Conservation (phyloP, 768 basidiomycete genomes). For the Floccularia luteovirens region DNA sequence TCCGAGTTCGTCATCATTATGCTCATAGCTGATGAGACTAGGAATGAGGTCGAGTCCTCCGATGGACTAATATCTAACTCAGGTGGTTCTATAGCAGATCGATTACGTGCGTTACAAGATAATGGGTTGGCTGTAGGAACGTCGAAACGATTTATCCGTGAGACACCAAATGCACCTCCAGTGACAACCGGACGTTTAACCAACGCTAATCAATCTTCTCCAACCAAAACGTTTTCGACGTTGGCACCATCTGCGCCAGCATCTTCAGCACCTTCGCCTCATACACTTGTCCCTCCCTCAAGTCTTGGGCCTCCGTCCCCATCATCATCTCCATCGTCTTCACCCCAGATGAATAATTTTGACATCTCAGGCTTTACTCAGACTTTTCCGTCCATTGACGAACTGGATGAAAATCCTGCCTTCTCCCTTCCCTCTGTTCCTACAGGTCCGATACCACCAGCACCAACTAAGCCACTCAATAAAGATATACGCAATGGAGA, state of each 20-base stretch:
- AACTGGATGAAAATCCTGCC: slow-evolving; percentile 51
- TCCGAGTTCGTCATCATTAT: slow-evolving; percentile 7
- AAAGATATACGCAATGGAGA: slow-evolving; percentile 15
- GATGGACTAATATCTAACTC: slow-evolving; percentile 34
- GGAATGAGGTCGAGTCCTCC: slow-evolving; percentile 9
- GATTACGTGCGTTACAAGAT: slow-evolving; percentile 67
- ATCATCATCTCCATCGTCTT: slow-evolving; percentile 60
- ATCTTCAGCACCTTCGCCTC: slow-evolving; percentile 38
- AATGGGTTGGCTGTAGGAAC: slow-evolving; percentile 59
- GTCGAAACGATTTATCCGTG: slow-evolving; percentile 53
- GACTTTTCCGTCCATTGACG: slow-evolving; percentile 73
- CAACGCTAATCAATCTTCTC: slow-evolving; percentile 19
- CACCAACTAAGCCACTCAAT: slow-evolving; percentile 14
- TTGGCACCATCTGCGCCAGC: slow-evolving; percentile 23
- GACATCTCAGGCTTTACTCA: slow-evolving; percentile 52
- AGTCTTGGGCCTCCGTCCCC: slow-evolving; percentile 75
- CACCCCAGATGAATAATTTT: slow-evolving; percentile 32
- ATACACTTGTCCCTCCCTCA: slow-evolving; percentile 62
- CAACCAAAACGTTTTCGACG: slow-evolving; percentile 16
- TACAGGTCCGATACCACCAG: slow-evolving; percentile 22
- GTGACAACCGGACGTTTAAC: slow-evolving; percentile 28
- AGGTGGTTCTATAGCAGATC: slow-evolving; percentile 74
- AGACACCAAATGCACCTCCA: slow-evolving; percentile 34
- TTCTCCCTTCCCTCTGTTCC: slow-evolving; percentile 44
- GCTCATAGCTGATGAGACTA: slow-evolving; percentile 5